Base-by-base conservation (phyloP, 116 monocot species). In the Phalaenopsis hybrid region DNA sequence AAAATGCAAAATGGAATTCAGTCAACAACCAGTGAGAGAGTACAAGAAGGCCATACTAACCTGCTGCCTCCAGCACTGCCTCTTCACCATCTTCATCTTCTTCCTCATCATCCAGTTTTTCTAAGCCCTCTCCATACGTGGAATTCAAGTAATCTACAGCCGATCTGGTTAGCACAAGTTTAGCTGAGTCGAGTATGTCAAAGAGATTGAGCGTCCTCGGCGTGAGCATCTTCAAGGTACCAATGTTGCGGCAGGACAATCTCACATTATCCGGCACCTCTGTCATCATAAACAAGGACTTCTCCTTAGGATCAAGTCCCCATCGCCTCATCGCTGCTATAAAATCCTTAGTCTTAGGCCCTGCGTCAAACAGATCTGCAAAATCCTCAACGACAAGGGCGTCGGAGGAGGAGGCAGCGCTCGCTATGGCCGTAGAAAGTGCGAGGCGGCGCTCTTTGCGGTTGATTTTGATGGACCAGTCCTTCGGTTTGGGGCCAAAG, bases 401-500 rank as follows among this genome's bases (percentile, higher is more conserved):
- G 50, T 86, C 92, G 17, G 69, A 81, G 2, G 86, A 81, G 4
- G 76, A 51, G 44, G 85, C 92, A 18, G 92, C 93, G 70, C 91
- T 94, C 58, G 95, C 85, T 74, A 98, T 87, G 79, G 98, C 98
- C 15, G 95, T 98, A 74, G 95, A 98, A 20, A 98, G 73, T 52
- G 98, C 90, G 58, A 97, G 88, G 48, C 89, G 89, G 88, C 92
- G 94, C 93, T 97, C 97, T 93, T 94, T 97, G 86, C 97, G 92
- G 87, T 97, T 97, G 82, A 98, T 98, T 86, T 95, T 98, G 84
- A 92, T 86, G 90, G 85, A 84, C 98, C 98, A 98, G 86, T 98
- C 98, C 76, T 87, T 89, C 43, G 98, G 98, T 80, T 93, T 93
- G 78, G 94, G 98, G 43, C 93, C 98, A 82, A 95, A 94, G 75